Evolutionary conservation across 495 filamentous ascomycete species (phyloP), one percentile per base, ranked within the genome.

Genomic region (Bathelium albidoporum): DNA sequence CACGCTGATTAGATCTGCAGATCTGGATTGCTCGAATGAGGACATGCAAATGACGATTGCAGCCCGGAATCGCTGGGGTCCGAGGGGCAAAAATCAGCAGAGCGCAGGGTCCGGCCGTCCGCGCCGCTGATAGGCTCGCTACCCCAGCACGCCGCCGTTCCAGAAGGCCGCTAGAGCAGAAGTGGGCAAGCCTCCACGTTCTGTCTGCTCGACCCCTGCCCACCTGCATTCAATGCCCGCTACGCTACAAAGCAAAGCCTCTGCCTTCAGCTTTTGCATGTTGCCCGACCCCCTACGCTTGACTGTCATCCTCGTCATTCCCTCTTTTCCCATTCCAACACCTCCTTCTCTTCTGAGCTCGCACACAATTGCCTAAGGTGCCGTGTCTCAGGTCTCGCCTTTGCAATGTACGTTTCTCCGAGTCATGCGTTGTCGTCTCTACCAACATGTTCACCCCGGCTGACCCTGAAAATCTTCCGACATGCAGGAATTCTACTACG

Each of bases 401-500:
- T n/a, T n/a, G 14, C 34, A 39, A 39, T 39, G 34, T 39, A 39
- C 14, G 34, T 39, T 14, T 14, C 34, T 39, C 14, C 5, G 14
- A 39, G 5, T 39, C 34, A 14, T 5, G 34, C 5, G 34, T 39
- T 14, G 34, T 14, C 34, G 14, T 39, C 34, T 39, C 22, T 12
- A 44, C 59, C 24, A 39, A 58, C 28, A 58, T 20, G 32, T 12
- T 16, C 2, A 11, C 9, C n/a, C 0, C 2, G n/a, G 58, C 58
- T 60, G 58, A 60, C 58, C 31, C 55, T 28, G 24, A 36, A 12
- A 24, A 20, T 34, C 43, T 52, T 20, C 60, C 65, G n/a, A n/a
- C n/a, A n/a, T n/a, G 64, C 63, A 66, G 64, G 60, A 70, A 65
- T 43, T 61, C 59, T 36, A 60, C 66, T 32, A 66, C 69, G 60